Evolutionary conservation across 768 basidiomycete genomes (phyloP), one percentile per base, ranked within the genome.

Genomic region (Psilocybe cyanescens): DNA sequence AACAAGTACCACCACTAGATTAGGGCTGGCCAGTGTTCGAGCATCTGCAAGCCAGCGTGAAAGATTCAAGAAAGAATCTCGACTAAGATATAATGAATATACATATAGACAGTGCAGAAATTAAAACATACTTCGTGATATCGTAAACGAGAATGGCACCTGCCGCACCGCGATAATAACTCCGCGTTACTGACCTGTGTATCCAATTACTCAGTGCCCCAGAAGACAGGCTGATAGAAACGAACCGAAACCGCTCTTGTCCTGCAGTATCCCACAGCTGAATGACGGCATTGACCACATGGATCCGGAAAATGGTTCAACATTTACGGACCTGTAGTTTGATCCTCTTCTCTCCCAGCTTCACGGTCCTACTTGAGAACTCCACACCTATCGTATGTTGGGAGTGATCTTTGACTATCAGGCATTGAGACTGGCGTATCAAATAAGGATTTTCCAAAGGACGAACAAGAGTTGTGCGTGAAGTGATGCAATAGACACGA

Each of bases 311-410:
- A 57, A 49, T 63, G 31, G 30, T 51, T 60, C 57, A 39, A 60
- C 44, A 56, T 55, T 51, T 12, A 69, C 84, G 65, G 49, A 95
- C 95, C 87, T 98, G 97, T 41, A 98, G 83, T 75, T 97, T 98
- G 66, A 97, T 94, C 65, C 91, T 86, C 77, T 95, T 94, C 81
- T 97, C 95, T 55, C 93, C 96, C 24, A 99, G 83, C 69, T 90
- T 91, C 61, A 99, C 87, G 0, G 95, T 95, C 67, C 95, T 83
- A 72, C 95, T 97, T 16, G 95, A 95, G 73, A 99, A 99, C 72
- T 99, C 97, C 30, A 99, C 97, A 8, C 97, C 97, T 60, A 99
- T 99, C 12, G 97, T 99, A 74, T 99, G 97, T 77, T 96, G 92
- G 4, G 95, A 95, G 75, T 97, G 91, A 67, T 94, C 90, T 78